phyloP scores from a whole-genome alignment of 2,329 filamentous ascomycete genomes.

The Aspergillus sp. region DNA sequence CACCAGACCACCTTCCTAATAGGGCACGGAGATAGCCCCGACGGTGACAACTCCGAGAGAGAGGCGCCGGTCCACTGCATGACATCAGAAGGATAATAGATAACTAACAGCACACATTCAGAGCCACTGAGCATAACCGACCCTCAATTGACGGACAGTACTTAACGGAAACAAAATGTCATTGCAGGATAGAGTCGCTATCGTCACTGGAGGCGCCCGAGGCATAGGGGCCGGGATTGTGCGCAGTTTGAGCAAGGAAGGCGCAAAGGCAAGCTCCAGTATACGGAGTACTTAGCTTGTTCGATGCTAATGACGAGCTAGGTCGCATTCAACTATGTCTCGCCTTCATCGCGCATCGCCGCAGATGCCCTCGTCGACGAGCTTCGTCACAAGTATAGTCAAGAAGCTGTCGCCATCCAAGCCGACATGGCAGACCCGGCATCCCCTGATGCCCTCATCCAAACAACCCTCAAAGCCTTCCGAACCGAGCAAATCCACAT shows the following conservation, averaged over 20 bases:
- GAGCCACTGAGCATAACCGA: too few species aligned
- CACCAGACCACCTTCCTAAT: too few species aligned
- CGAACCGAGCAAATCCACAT: slow-evolving; percentile 10
- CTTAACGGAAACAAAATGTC: slow-evolving; percentile 4
- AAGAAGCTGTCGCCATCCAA: slow-evolving; percentile 8
- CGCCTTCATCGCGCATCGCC: slow-evolving; percentile 5
- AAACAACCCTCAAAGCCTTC: slow-evolving; percentile 4
- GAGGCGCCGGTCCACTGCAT: background rate
- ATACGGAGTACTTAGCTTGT: too few species aligned
- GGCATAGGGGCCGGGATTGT: slow-evolving; percentile 13
- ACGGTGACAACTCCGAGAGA: slow-evolving; percentile 1
- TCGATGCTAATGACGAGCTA: background rate
- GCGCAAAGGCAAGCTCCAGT: slow-evolving; percentile 6
- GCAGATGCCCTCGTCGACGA: slow-evolving; percentile 6
- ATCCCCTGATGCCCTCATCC: slow-evolving; percentile 6
- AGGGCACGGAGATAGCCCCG: background rate
- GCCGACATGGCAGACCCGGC: slow-evolving; percentile 7
- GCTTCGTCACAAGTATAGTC: slow-evolving; percentile 1
- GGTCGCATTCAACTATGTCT: slow-evolving; percentile 14
- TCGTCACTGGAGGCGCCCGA: slow-evolving; percentile 12
- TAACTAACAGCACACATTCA: too few species aligned
- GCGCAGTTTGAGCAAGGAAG: slow-evolving; percentile 6
- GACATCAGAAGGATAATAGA: background rate
- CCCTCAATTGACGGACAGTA: too few species aligned
- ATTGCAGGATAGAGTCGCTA: slow-evolving; percentile 11